These are phyloP conservation scores for Alternaria panax DNA, from an alignment of 2,329 filamentous ascomycete genomes.

Conservation along the genomic window DNA sequence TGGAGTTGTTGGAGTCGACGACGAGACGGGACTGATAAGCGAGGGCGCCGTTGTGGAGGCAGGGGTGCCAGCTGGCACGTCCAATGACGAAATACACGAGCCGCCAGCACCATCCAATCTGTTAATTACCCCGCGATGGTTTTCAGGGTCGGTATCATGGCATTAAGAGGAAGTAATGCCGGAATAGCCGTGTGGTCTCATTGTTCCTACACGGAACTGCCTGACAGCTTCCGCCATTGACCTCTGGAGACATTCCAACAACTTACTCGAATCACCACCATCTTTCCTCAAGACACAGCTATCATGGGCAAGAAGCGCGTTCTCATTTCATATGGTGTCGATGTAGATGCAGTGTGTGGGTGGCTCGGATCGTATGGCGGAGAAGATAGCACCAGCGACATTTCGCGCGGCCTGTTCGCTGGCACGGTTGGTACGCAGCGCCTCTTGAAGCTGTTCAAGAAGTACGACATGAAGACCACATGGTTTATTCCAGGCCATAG, in stretches of 20 bases:
- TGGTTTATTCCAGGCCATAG: slow-evolving; percentile 69
- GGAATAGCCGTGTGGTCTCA: background rate
- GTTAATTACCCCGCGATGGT: slow-evolving; percentile 21
- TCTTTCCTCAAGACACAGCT: background rate
- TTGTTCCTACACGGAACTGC: background rate
- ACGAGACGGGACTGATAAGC: slow-evolving; percentile 4
- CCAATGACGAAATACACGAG: slow-evolving; percentile 3
- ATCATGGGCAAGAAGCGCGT: slow-evolving; percentile 60
- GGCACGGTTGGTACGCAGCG: slow-evolving; percentile 72
- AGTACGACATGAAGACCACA: slow-evolving; percentile 74
- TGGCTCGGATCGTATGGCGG: slow-evolving; percentile 79
- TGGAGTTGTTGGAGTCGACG: slow-evolving; percentile 9
- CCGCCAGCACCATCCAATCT: slow-evolving; percentile 10
- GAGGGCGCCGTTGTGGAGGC: background rate
- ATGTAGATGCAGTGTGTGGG: slow-evolving; percentile 71
- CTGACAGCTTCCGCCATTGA: background rate
- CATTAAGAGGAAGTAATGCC: slow-evolving; percentile 11
- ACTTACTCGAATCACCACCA: background rate
- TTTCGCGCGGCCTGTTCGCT: slow-evolving; percentile 73
- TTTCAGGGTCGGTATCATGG: slow-evolving; percentile 2
- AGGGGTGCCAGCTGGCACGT: background rate
- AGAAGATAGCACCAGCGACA: slow-evolving; percentile 74
- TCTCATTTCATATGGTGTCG: slow-evolving; percentile 70
- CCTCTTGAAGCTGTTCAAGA: slow-evolving; percentile 74
- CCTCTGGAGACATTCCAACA: background rate